A percentile compares a stretch with the other conserved stretches of the same genome.
Evolutionary conservation across 768 basidiomycete species (phyloP).

Genomic region (Hirschioporus abietinus): DNA sequence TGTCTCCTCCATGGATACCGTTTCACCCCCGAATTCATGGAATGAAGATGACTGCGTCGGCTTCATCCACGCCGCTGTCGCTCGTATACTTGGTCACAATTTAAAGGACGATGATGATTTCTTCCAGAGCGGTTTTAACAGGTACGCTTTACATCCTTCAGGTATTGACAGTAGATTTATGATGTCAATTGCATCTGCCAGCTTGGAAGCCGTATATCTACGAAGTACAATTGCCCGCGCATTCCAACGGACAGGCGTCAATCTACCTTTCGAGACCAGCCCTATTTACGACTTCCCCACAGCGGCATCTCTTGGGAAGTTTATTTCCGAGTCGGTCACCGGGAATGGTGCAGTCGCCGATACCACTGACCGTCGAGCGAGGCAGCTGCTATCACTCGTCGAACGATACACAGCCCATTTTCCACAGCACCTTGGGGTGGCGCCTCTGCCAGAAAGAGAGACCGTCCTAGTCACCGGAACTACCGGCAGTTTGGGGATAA

Average conservation of each 20-base stretch:
- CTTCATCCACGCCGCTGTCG: slow-evolving; percentile 29
- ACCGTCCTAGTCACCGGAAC: slow-evolving; percentile 31
- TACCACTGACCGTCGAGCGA: slow-evolving; percentile 36
- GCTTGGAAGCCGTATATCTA: slow-evolving; percentile 33
- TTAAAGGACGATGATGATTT: slow-evolving; percentile 31
- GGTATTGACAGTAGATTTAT: background rate
- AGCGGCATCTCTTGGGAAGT: slow-evolving; percentile 23
- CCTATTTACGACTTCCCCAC: slow-evolving; percentile 37
- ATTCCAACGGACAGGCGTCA: slow-evolving; percentile 14
- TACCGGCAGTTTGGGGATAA: slow-evolving; percentile 28
- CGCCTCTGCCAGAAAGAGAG: slow-evolving; percentile 11
- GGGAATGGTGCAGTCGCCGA: slow-evolving; percentile 15
- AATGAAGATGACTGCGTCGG: slow-evolving; percentile 15
- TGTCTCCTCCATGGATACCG: background rate
- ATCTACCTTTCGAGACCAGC: slow-evolving; percentile 17
- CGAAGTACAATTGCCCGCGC: slow-evolving; percentile 25
- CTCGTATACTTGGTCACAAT: slow-evolving; percentile 22
- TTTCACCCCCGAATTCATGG: slow-evolving; percentile 15
- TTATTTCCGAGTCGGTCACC: slow-evolving; percentile 19
- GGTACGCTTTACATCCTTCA: background rate
- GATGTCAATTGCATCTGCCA: slow-evolving; percentile 6
- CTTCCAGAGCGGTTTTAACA: slow-evolving; percentile 29
- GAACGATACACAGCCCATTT: slow-evolving; percentile 7
- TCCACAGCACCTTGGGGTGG: background rate
- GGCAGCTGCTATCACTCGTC: slow-evolving; percentile 25